Conservation (phyloP, 2,329 filamentous ascomycete genomes). For the Dactylellina cionopaga region DNA sequence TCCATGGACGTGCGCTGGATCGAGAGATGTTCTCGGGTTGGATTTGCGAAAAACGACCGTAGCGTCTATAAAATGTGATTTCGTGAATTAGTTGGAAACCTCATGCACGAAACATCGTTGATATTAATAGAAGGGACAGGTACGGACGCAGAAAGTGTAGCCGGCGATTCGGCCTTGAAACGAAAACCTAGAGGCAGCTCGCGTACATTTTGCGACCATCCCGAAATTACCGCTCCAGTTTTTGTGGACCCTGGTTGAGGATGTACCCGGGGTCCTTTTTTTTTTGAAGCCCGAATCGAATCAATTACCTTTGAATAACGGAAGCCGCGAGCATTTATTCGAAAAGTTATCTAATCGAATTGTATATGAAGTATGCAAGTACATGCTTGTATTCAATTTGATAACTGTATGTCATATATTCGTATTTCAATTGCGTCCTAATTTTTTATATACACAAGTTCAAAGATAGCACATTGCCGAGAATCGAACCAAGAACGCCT, state of each 20-base stretch:
- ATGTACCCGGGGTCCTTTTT: conserved; percentile 36
- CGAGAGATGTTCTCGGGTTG: conserved; percentile 4
- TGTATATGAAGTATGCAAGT: too few relatives aligned
- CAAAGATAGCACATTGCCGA: too few relatives aligned
- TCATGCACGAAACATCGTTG: conserved; percentile 1
- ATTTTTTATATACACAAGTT: too few relatives aligned
- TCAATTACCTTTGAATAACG: too few relatives aligned
- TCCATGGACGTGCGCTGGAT: conserved; percentile 31
- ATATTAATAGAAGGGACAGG: conserved; percentile 18
- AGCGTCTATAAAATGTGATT: conserved; percentile 7
- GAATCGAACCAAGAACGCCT: too few relatives aligned
- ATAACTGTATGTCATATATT: too few relatives aligned
- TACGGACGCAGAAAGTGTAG: conserved; percentile 36
- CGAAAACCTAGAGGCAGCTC: conserved; percentile 25
- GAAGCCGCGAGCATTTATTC: too few relatives aligned
- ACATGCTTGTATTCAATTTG: too few relatives aligned
- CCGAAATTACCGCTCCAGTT: conserved; percentile 47
- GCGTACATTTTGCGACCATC: conserved; percentile 48
- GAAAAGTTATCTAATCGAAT: too few relatives aligned
- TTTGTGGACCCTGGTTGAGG: conserved; percentile 29
- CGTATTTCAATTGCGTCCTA: too few relatives aligned
- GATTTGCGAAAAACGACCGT: conserved; percentile 41
- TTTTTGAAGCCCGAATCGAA: conserved; percentile 25
- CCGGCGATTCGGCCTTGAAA: conserved; percentile 43
- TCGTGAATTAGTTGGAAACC: neutral